phyloP scores from a whole-genome alignment of 148 eudicot genomes.

The Arctostaphylos glauca region DNA sequence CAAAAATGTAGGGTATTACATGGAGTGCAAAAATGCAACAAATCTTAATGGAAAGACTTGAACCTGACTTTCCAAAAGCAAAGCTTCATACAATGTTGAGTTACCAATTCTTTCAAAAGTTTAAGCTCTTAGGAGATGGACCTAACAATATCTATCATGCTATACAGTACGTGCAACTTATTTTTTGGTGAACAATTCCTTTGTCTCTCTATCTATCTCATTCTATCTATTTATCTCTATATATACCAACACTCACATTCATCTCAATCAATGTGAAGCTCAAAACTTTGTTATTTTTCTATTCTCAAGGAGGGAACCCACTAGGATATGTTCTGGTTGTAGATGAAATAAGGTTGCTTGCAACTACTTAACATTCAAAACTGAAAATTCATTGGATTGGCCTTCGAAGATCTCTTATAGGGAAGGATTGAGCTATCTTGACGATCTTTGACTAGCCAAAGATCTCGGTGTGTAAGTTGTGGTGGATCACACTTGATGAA shows the following conservation, averaged over 20 bases:
- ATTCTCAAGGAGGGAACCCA: background rate
- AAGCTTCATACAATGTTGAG: background rate
- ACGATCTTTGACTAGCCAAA: too few species aligned
- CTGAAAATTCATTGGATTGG: background rate
- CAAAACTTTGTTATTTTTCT: background rate
- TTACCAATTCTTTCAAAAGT: background rate
- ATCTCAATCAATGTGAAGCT: background rate
- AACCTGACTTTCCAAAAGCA: too few species aligned
- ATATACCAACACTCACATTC: background rate
- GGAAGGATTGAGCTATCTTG: background rate
- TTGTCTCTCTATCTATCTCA: background rate
- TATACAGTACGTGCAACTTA: background rate
- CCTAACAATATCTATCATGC: background rate
- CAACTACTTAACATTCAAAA: background rate
- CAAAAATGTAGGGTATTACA: too few species aligned
- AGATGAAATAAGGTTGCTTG: background rate
- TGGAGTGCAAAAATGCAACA: too few species aligned
- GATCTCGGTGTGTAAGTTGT: background rate
- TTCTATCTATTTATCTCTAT: background rate
- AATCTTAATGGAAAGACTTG: too few species aligned
- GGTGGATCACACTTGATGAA: background rate
- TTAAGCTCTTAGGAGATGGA: background rate
- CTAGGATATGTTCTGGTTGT: background rate
- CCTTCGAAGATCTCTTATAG: background rate
- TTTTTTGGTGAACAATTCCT: background rate